These are phyloP conservation scores for Coemansia nantahalensis DNA, from an alignment of 192 early-diverging fungal species.

Conservation along the genomic window DNA sequence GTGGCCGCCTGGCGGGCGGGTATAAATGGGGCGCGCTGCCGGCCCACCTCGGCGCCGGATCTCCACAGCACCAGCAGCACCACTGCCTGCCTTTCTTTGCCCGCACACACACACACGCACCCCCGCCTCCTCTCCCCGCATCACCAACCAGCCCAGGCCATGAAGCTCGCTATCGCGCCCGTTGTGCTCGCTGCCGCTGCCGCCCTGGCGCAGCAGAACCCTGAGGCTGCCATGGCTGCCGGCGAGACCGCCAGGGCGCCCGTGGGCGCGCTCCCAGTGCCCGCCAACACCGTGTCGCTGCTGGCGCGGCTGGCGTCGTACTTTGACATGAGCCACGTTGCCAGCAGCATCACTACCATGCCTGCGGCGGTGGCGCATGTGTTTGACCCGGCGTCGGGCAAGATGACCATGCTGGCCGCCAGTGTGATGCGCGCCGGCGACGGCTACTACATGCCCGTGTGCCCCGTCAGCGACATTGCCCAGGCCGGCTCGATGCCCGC, in stretches of 20 bases:
- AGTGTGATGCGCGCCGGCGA: conserved; percentile 8
- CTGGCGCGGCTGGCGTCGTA: conserved; percentile 12
- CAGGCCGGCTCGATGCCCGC: background rate
- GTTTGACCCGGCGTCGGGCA: conserved; percentile 19
- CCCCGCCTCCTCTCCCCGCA: background rate
- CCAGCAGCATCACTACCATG: conserved; percentile 2
- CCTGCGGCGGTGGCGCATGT: conserved; percentile 9
- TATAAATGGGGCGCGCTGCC: too few relatives aligned
- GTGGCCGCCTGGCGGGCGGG: too few relatives aligned
- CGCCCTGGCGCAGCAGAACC: background rate
- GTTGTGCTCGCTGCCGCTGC: conserved; percentile 1
- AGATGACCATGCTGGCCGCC: conserved; percentile 14
- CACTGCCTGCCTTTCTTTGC: background rate
- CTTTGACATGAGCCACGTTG: conserved; percentile 17
- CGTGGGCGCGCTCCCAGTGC: too few relatives aligned
- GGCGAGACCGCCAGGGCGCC: background rate
- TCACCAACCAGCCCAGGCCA: background rate
- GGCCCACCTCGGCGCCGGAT: too few relatives aligned
- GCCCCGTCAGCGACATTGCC: conserved; percentile 19
- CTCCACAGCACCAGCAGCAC: background rate
- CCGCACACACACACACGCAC: background rate
- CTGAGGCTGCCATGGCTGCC: background rate
- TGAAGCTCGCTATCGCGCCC: conserved; percentile 2
- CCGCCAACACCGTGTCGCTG: background rate
- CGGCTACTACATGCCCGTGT: conserved; percentile 30